These are phyloP conservation scores for Lentinula lateritia DNA, from an alignment of 768 basidiomycete species.

Conservation along the genomic window DNA sequence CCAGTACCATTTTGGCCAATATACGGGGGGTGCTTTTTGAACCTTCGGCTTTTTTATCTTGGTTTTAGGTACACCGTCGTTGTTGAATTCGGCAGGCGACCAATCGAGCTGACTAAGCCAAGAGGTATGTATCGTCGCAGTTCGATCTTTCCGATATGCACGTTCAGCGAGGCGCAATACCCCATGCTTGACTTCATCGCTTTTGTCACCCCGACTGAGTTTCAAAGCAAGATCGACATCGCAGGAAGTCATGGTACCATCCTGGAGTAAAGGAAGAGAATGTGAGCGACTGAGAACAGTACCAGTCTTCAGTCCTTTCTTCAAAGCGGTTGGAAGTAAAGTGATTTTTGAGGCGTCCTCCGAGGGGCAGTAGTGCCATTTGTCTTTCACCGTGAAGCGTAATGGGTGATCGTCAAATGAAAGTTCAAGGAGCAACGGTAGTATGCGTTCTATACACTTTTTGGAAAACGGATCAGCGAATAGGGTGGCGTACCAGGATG, in stretches of 20 bases:
- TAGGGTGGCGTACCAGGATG: constrained; percentile 55
- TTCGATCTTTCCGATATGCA: constrained; percentile 17
- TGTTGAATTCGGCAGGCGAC: constrained; percentile 28
- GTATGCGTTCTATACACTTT: constrained; percentile 40
- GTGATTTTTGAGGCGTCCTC: constrained; percentile 22
- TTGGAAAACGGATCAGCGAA: constrained; percentile 34
- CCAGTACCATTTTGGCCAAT: constrained; percentile 99
- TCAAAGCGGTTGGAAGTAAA: constrained; percentile 36
- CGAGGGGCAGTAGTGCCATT: constrained; percentile 59
- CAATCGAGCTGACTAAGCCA: constrained; percentile 71
- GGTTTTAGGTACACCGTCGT: constrained; percentile 14
- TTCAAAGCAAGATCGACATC: constrained; percentile 39
- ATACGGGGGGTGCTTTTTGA: constrained; percentile 38
- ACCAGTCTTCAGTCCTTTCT: constrained; percentile 32
- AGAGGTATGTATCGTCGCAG: constrained; percentile 31
- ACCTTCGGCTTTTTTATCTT: constrained; percentile 28
- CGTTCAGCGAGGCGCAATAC: constrained; percentile 38
- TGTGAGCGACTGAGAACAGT: constrained; percentile 42
- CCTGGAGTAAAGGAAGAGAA: constrained; percentile 37
- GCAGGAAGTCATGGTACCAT: constrained; percentile 33
- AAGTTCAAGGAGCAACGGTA: constrained; percentile 66
- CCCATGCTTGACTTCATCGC: constrained; percentile 23
- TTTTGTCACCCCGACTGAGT: constrained; percentile 39
- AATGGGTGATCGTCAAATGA: constrained; percentile 60
- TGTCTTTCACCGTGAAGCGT: constrained; percentile 42